These are phyloP conservation scores for Hypoxylon cercidicola DNA, from an alignment of 495 filamentous ascomycete genomes.

Conservation along the genomic window DNA sequence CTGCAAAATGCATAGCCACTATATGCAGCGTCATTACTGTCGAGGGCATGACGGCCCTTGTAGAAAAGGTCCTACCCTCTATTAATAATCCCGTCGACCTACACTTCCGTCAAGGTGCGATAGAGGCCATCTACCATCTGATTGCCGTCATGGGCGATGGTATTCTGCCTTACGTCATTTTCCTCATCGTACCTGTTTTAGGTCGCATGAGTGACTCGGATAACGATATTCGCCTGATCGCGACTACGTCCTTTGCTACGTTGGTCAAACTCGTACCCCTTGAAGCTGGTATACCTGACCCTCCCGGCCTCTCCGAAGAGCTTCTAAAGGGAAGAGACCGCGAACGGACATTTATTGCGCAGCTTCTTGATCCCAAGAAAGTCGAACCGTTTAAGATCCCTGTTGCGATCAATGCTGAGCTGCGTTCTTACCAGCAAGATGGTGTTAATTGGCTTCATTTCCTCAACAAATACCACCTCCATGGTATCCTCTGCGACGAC, in stretches of 20 bases:
- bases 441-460: constrained; percentile 99
- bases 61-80: constrained; percentile 89
- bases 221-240: constrained; percentile 91
- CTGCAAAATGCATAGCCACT: constrained; percentile 96
- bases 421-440: constrained; percentile 97
- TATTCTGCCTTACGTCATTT: constrained; percentile 97
- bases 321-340: constrained; percentile 88
- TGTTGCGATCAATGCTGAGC: constrained; percentile 94
- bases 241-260: constrained; percentile 96
- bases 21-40: constrained; percentile 96
- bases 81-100: constrained; percentile 90
- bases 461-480: constrained; percentile 96
- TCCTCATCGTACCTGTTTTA: constrained; percentile 97
- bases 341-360: constrained; percentile 94
- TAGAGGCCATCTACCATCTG: constrained; percentile 93
- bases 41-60: constrained; percentile 93
- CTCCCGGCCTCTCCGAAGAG: constrained; percentile 88
- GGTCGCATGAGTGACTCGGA: constrained; percentile 99
- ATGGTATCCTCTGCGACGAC: constrained; percentile 98
- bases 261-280: constrained; percentile 98
- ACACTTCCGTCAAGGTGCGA: constrained; percentile 87
- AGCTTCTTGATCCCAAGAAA: constrained; percentile 95
- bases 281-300: constrained; percentile 96
- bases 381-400: constrained; percentile 94
- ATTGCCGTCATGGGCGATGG: constrained; percentile 98